Conservation (phyloP, 2,329 filamentous ascomycete genomes). For the Claviceps sp. region DNA sequence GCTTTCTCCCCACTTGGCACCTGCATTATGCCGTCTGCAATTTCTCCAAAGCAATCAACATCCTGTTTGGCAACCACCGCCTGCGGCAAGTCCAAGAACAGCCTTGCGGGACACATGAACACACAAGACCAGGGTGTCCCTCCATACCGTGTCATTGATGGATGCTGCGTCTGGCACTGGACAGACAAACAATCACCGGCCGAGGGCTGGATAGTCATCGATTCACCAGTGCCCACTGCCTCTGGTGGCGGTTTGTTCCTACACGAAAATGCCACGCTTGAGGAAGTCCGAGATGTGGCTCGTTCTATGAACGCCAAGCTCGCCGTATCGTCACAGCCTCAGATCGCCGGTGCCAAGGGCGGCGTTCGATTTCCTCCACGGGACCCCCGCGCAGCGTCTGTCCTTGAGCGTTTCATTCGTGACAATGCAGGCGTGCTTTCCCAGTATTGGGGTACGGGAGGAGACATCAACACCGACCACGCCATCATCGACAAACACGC, state of each 20-base stretch:
- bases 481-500: background rate
- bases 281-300: background rate
- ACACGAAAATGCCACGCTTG: background rate
- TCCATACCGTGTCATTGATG: background rate
- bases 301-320: background rate
- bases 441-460: background rate
- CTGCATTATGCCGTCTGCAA: background rate
- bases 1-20: no score
- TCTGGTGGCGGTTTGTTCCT: background rate
- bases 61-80: background rate
- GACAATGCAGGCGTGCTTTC: background rate
- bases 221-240: background rate
- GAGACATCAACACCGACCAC: background rate
- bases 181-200: background rate
- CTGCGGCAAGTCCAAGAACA: background rate
- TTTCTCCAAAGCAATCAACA: background rate
- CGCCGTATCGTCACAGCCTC: background rate
- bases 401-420: background rate
- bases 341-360: background rate
- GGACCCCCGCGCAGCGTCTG: background rate
- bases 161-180: slow-evolving; percentile 1
- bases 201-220: slow-evolving; percentile 1
- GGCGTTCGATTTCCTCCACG: background rate
- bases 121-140: background rate
- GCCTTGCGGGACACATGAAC: background rate